phyloP scores from a whole-genome alignment of 2,329 filamentous ascomycete species.

The Colletotrichum lentis region DNA sequence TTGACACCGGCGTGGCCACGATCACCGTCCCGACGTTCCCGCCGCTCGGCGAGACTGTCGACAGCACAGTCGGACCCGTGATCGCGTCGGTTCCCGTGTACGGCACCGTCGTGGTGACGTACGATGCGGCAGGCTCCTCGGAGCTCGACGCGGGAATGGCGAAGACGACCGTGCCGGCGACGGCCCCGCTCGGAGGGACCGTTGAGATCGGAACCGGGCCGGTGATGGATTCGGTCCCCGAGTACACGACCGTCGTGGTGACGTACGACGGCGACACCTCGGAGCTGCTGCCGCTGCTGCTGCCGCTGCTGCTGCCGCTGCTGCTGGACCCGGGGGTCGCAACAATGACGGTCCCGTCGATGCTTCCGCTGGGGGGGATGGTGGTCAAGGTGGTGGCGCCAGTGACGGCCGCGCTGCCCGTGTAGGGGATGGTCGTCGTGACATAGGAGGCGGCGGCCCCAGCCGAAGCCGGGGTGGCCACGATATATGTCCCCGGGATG shows the following conservation, averaged over 20 bases:
- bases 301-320: no score
- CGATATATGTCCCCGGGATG: no score
- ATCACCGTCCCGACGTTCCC: slow-evolving; percentile 3
- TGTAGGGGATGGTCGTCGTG: slow-evolving; percentile 5
- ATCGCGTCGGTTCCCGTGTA: not conserved
- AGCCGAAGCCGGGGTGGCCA: no score
- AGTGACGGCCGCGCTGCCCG: slow-evolving; percentile 1
- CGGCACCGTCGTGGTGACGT: slow-evolving; percentile 15
- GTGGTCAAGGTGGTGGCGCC: not conserved
- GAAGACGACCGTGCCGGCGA: slow-evolving; percentile 21
- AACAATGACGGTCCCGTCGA: slow-evolving; percentile 2
- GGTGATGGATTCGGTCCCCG: slow-evolving; percentile 4
- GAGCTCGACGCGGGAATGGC: not conserved
- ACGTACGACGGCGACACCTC: not conserved
- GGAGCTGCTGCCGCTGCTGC: not conserved
- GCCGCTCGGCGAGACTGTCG: not conserved
- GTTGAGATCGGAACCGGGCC: slow-evolving; percentile 9
- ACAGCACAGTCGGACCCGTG: not conserved
- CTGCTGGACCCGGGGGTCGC: not conserved
- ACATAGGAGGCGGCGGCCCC: not conserved
- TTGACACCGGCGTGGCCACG: slow-evolving; percentile 4
- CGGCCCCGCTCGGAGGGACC: slow-evolving; percentile 16
- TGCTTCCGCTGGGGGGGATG: not conserved
- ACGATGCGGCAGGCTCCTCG: not conserved
- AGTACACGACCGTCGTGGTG: slow-evolving; percentile 7